phyloP scores from a whole-genome alignment of 768 basidiomycete species.

The Mycena latifolia region DNA sequence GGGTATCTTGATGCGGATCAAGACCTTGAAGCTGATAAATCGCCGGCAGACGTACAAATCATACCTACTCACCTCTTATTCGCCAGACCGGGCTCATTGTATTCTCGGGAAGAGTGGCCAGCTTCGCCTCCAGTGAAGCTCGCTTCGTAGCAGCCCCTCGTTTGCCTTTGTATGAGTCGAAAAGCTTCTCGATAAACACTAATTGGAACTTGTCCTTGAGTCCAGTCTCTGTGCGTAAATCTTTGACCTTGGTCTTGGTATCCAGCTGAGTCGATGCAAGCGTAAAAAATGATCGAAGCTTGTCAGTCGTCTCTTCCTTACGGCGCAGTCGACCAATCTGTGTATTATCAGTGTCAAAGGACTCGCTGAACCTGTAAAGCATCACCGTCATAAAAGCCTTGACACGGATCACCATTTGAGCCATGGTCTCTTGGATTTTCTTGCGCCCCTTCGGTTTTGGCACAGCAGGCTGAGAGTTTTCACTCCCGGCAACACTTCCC shows the following conservation, averaged over 20 bases:
- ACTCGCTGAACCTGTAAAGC: too few relatives aligned
- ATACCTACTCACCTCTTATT: conserved; percentile 33
- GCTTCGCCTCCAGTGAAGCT: background rate
- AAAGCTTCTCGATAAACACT: conserved; percentile 40
- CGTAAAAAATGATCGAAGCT: conserved; percentile 36
- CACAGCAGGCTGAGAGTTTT: background rate
- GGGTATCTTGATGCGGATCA: conserved; percentile 50
- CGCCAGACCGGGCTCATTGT: conserved; percentile 27
- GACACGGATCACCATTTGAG: conserved; percentile 12
- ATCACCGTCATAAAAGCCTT: conserved; percentile 13
- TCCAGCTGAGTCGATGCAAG: conserved; percentile 27
- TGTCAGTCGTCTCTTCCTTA: conserved; percentile 6
- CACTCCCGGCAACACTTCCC: background rate
- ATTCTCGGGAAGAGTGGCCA: background rate
- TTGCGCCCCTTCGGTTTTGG: background rate
- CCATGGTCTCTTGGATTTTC: conserved; percentile 1
- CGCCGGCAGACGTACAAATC: too few relatives aligned
- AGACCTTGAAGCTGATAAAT: conserved; percentile 38
- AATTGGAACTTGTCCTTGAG: conserved; percentile 50
- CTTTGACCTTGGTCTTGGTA: conserved; percentile 35
- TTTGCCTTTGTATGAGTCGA: conserved; percentile 37
- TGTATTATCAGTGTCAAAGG: too few relatives aligned
- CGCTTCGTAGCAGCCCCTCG: conserved; percentile 25
- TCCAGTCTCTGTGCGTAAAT: conserved; percentile 41
- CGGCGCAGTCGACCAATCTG: conserved; percentile 1